Evolutionary conservation across 2,329 filamentous ascomycete genomes (phyloP), one percentile per base, ranked within the genome.

Genomic region (Fusarium zealandicum): DNA sequence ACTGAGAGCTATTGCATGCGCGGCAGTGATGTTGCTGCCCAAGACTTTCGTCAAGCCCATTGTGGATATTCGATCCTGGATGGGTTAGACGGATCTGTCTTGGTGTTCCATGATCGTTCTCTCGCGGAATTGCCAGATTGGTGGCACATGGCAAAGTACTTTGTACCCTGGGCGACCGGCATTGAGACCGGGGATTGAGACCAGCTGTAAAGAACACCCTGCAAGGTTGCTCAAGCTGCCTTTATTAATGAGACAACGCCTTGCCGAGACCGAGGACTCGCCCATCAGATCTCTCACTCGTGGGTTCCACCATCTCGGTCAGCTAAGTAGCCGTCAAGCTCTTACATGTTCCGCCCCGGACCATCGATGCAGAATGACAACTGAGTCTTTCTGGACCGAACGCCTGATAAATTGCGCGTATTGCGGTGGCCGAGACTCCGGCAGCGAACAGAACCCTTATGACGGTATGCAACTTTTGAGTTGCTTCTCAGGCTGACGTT

Each of bases 81-180:
- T 53, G 33, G 59, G 59, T 57, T 64, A 64, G 61, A 51, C 47
- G 38, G 60, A 63, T 63, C 60, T 63, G 28, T 44, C 17, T 51
- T 18, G 31, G 22, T 31, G 59, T 47, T 56, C 47, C 28, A 44
- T 48, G 59, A 63, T 63, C 59, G 52, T 60, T 61, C 48, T 49
- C 55, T 63, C 52, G 51, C 61, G 43, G 59, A 37, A 36, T 47
- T 45, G 13, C 36, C 32, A 50, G 41, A 48, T 64, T 54, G 51
- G 46, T 53, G 44, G 48, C 65, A 67, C 65, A 68, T 67, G 65
- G 65, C 65, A 52, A 67, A 63, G 65, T 67, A 67, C 32, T 47
- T 59, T 59, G 59, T 64, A 67, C 64, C 35, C 56, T 50, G 36
- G 42, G 43, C 54, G 56, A 52, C 43, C 33, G 45, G 43, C 43